These are phyloP conservation scores for Helotiales sp. DNA, from an alignment of 2,329 filamentous ascomycete species.

Conservation along the genomic window DNA sequence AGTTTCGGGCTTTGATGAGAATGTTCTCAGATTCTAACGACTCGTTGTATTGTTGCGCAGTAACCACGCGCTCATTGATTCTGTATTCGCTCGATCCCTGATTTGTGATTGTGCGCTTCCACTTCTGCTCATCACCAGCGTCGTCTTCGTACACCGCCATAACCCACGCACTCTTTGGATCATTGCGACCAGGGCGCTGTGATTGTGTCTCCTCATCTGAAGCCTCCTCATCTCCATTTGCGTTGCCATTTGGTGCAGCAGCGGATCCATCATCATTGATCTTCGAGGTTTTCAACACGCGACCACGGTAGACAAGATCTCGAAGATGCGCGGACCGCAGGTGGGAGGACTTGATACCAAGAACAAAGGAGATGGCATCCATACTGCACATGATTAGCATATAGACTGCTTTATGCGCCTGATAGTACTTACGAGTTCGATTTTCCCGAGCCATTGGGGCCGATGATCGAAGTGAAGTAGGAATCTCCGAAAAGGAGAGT, in stretches of 20 bases:
- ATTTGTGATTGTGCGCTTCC: slow-evolving; percentile 93
- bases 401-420: not conserved
- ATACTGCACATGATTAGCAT: slow-evolving; percentile 64
- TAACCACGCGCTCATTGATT: slow-evolving; percentile 91
- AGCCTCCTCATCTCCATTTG: slow-evolving; percentile 64
- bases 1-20: slow-evolving; percentile 96
- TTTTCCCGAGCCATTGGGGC: slow-evolving; percentile 98
- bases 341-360: slow-evolving; percentile 98
- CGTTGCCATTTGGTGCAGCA: slow-evolving; percentile 59
- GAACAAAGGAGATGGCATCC: slow-evolving; percentile 98
- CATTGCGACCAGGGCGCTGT: slow-evolving; percentile 71
- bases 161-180: slow-evolving; percentile 96
- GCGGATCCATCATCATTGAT: slow-evolving; percentile 87
- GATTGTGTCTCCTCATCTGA: slow-evolving; percentile 61
- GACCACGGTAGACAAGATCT: slow-evolving; percentile 94
- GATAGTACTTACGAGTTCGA: slow-evolving; percentile 84
- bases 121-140: slow-evolving; percentile 89
- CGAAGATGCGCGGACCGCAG: slow-evolving; percentile 91
- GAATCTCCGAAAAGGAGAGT: slow-evolving; percentile 93
- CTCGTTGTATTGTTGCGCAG: slow-evolving; percentile 90
- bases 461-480: slow-evolving; percentile 99
- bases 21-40: slow-evolving; percentile 93
- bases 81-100: slow-evolving; percentile 91
- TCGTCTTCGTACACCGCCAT: slow-evolving; percentile 99
- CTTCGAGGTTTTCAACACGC: slow-evolving; percentile 88